Evolutionary conservation across 2,329 filamentous ascomycete genomes (phyloP).

Genomic region (Colletotrichum endophyticum): DNA sequence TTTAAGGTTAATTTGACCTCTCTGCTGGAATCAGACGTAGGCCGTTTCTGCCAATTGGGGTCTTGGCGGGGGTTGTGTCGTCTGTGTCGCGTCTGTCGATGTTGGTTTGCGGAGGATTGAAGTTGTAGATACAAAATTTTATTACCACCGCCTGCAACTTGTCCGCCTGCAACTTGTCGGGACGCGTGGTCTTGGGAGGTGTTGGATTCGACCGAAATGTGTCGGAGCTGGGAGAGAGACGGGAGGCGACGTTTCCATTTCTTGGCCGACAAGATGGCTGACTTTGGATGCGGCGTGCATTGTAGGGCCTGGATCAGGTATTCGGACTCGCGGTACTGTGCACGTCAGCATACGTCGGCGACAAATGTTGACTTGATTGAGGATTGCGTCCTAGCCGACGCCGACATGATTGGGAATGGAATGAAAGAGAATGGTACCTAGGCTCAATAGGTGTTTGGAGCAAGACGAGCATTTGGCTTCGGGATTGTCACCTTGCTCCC

Average conservation of each 20-base stretch:
- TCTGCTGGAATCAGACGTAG: neutral
- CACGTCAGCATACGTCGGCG: neutral
- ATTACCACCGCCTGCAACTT: neutral
- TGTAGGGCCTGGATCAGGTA: neutral
- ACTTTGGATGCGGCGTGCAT: neutral
- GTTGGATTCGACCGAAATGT: neutral
- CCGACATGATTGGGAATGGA: neutral
- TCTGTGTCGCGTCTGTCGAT: neutral
- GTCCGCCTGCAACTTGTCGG: neutral
- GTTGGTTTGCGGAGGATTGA: neutral
- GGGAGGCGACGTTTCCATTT: neutral
- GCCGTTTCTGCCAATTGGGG: neutral
- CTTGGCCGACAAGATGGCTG: neutral
- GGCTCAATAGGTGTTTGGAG: neutral
- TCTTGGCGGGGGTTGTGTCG: neutral
- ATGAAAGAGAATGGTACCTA: neutral
- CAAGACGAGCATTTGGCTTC: neutral
- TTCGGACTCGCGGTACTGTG: neutral
- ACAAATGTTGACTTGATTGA: neutral
- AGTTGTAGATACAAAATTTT: neutral
- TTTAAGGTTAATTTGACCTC: neutral
- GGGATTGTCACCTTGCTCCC: neutral
- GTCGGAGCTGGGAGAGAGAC: neutral
- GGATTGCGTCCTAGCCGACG: neutral
- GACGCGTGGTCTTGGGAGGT: neutral